These are phyloP conservation scores for Penicillium hordei DNA, from an alignment of 2,329 filamentous ascomycete genomes.

Conservation along the genomic window DNA sequence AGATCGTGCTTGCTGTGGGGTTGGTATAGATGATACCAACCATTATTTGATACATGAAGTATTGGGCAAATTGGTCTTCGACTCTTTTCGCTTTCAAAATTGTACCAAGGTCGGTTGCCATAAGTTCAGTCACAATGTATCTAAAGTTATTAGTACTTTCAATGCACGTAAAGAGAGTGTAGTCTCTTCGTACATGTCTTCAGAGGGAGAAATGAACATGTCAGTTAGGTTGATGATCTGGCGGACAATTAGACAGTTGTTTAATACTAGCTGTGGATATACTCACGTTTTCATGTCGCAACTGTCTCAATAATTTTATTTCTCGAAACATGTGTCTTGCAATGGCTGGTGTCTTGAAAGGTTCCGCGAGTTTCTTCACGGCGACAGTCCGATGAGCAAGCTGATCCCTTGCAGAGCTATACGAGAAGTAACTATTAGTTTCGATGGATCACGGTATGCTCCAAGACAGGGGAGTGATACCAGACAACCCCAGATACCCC, in stretches of 20 bases:
- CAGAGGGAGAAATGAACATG: conserved; percentile 97
- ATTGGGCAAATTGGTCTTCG: conserved; percentile 99
- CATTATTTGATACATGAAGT: conserved; percentile 98
- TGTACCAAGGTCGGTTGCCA: conserved; percentile 93
- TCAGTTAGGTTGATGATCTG: conserved; percentile 96
- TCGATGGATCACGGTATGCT: background rate
- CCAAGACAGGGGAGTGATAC: conserved; percentile 54
- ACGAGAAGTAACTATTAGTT: conserved; percentile 3
- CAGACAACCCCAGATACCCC: conserved; percentile 97
- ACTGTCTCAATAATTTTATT: conserved; percentile 92
- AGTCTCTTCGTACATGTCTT: conserved; percentile 76
- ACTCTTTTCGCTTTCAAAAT: conserved; percentile 90
- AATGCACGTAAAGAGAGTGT: background rate
- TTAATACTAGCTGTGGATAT: background rate
- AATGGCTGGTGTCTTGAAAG: conserved; percentile 96
- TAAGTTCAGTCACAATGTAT: conserved; percentile 96
- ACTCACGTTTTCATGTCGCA: conserved; percentile 90
- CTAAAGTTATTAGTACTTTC: conserved; percentile 46
- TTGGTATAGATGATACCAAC: conserved; percentile 47
- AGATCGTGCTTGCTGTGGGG: background rate
- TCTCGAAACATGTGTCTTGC: conserved; percentile 97
- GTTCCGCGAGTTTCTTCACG: conserved; percentile 99
- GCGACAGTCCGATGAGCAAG: conserved; percentile 94
- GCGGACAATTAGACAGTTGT: conserved; percentile 20
- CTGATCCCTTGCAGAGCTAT: conserved; percentile 92